Conservation (phyloP, 257 asterid species). For the Agastache rugosa region DNA sequence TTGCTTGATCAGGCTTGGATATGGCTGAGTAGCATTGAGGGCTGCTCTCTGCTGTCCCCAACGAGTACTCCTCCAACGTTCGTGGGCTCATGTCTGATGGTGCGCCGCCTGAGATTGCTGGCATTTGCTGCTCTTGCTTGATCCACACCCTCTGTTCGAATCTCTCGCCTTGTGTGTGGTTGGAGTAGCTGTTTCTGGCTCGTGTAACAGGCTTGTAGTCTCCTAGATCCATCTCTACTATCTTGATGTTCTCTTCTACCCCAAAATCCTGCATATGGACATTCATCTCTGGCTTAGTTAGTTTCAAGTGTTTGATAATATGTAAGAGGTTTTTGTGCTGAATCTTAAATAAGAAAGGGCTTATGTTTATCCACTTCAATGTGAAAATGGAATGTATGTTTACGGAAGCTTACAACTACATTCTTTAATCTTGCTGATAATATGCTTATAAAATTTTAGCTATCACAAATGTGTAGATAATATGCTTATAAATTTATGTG, state of each 20-base stretch:
- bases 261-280: conserved; percentile 56
- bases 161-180: conserved; percentile 50
- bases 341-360: no score
- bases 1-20: conserved; percentile 62
- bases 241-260: conserved; percentile 84
- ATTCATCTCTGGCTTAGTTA: not conserved
- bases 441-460: no score
- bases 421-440: no score
- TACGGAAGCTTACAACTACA: no score
- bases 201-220: conserved; percentile 59
- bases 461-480: no score
- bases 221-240: conserved; percentile 90
- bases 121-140: conserved; percentile 55
- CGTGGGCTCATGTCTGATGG: conserved; percentile 74
- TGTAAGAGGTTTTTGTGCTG: no score
- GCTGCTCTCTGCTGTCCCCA: conserved; percentile 76
- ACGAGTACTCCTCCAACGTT: conserved; percentile 66
- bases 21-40: conserved; percentile 69
- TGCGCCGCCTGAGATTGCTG: no score
- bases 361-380: no score
- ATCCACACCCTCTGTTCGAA: conserved; percentile 45
- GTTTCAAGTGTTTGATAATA: no score
- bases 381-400: no score
- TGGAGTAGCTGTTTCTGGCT: conserved; percentile 75
- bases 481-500: no score